A percentile compares a stretch with the other conserved stretches of the same genome.
Evolutionary conservation across 208 protist genomes (phyloP).

Genomic region (Acanthamoeba healyi): DNA sequence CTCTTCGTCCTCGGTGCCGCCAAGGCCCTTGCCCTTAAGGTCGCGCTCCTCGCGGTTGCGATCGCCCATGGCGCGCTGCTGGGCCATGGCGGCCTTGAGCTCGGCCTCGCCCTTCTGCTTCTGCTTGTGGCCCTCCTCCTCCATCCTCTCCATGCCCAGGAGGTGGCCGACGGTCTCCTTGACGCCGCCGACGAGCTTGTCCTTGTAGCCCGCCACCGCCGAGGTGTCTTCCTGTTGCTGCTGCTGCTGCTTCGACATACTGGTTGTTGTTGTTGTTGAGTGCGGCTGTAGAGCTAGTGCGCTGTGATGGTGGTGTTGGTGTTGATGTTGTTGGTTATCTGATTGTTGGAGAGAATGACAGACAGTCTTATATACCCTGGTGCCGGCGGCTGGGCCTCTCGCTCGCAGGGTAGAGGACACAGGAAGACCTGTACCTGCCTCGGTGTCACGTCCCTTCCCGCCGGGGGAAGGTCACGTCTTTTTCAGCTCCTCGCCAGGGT

Average conservation of each 20-base stretch:
- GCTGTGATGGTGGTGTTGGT: background rate
- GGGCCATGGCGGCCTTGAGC: conserved; percentile 38
- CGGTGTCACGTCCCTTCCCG: background rate
- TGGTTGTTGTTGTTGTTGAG: background rate
- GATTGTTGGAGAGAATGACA: background rate
- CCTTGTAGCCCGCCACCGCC: conserved; percentile 13
- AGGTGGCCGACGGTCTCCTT: background rate
- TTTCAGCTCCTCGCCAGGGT: background rate
- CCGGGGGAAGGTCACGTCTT: conserved; percentile 15
- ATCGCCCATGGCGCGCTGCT: conserved; percentile 28
- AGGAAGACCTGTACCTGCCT: background rate
- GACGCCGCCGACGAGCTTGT: conserved; percentile 64
- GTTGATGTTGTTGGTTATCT: background rate
- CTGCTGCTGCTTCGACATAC: conserved; percentile 10
- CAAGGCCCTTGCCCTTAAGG: conserved; percentile 29
- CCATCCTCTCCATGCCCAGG: conserved; percentile 1
- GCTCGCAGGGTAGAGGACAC: background rate
- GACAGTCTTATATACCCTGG: background rate
- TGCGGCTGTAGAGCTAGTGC: background rate
- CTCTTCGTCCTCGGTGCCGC: background rate
- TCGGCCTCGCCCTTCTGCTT: conserved; percentile 54
- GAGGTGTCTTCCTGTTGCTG: conserved; percentile 1
- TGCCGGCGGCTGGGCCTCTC: too few relatives aligned
- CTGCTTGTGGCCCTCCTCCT: conserved; percentile 37
- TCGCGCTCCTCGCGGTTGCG: background rate